Conservation (phyloP, 192 early-diverging fungal genomes). For the Funneliformis geosporum region DNA sequence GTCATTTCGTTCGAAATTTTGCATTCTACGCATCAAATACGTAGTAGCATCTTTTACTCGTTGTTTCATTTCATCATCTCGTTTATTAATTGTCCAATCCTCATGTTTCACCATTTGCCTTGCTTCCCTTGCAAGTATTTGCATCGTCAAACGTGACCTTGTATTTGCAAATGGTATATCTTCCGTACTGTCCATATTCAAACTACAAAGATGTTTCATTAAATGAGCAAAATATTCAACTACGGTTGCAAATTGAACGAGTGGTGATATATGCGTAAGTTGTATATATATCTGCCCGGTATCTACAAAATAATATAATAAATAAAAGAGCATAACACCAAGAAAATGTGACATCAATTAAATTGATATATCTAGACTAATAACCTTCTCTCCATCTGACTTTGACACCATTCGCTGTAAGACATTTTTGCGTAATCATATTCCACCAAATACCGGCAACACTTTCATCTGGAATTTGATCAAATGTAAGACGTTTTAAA, state of each 20-base stretch:
- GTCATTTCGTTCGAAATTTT: not conserved
- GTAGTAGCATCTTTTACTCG: not conserved
- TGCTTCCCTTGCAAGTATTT: constrained; percentile 11
- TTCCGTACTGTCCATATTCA: not conserved
- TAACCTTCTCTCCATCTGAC: constrained; percentile 7
- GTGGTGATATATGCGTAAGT: constrained; percentile 11
- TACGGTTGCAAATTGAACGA: not conserved
- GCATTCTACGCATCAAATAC: not conserved
- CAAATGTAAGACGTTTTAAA: not conserved
- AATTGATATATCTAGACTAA: not conserved
- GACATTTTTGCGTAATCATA: constrained; percentile 7
- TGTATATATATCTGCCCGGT: not conserved
- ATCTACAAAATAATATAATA: not conserved
- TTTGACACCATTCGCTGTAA: constrained; percentile 12
- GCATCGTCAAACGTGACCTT: not conserved
- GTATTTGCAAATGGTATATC: not conserved
- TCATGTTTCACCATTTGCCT: constrained; percentile 13
- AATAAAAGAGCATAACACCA: not conserved
- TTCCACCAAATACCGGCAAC: constrained; percentile 15
- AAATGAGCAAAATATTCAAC: constrained; percentile 6
- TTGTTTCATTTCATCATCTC: constrained; percentile 11
- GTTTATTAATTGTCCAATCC: not conserved
- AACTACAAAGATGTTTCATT: constrained; percentile 4
- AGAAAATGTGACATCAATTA: not conserved
- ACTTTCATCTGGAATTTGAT: constrained; percentile 22